Conservation (phyloP, 306 rosid species). For the Crotalaria pallida region DNA sequence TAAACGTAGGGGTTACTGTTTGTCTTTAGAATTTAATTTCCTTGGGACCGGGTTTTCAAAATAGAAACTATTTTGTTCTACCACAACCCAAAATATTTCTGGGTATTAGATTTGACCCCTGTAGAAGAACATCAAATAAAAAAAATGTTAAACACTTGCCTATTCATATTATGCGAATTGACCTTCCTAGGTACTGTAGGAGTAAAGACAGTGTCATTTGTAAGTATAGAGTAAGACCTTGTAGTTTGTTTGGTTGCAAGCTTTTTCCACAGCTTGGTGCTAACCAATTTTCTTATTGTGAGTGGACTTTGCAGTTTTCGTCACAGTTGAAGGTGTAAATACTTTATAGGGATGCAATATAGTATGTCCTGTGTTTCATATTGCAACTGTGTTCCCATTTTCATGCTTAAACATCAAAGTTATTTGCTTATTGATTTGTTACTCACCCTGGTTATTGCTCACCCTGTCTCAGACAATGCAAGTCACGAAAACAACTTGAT, state of each 20-base stretch:
- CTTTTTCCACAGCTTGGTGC: conserved; percentile 1
- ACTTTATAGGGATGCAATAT: background rate
- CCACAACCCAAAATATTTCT: background rate
- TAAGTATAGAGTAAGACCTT: conserved; percentile 1
- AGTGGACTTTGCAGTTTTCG: conserved; percentile 5
- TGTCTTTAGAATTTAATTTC: conserved; percentile 10
- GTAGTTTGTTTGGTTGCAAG: conserved; percentile 15
- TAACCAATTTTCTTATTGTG: background rate
- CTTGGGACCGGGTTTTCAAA: background rate
- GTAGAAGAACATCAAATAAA: background rate
- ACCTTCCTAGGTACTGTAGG: conserved; percentile 8
- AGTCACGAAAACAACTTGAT: conserved; percentile 74
- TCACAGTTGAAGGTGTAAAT: conserved; percentile 8
- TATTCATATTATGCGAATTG: background rate
- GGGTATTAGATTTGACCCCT: background rate
- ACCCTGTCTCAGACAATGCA: conserved; percentile 50
- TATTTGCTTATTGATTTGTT: background rate
- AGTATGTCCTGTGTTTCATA: background rate
- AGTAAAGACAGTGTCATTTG: background rate
- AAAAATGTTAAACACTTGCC: background rate
- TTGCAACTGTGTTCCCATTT: background rate
- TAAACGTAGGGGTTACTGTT: background rate
- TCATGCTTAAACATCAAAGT: background rate
- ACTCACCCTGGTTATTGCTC: conserved; percentile 20
- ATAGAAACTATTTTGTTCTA: conserved; percentile 13